Conservation (phyloP, 2,329 filamentous ascomycete species). For the Fusarium sacchari region DNA sequence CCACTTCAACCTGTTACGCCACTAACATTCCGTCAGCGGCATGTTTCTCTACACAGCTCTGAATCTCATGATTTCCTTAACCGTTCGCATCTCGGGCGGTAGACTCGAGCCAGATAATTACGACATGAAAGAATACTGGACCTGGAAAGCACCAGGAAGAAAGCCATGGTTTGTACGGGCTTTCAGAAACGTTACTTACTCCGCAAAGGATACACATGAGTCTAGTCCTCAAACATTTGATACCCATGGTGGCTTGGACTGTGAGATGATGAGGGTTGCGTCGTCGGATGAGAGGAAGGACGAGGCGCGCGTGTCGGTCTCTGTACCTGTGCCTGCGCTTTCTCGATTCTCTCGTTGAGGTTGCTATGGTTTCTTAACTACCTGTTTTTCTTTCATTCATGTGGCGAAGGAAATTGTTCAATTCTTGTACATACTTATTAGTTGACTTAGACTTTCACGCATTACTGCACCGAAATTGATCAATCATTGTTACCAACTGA, state of each 20-base stretch:
- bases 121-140: conserved; percentile 40
- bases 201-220: neutral
- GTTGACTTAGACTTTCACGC: too few relatives aligned
- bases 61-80: conserved; percentile 22
- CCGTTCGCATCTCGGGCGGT: conserved; percentile 15
- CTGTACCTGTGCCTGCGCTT: neutral
- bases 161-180: conserved; percentile 31
- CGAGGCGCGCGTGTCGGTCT: neutral
- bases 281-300: conserved; percentile 15
- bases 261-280: conserved; percentile 21
- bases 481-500: neutral
- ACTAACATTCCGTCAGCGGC: neutral
- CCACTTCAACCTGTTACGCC: rapidly evolving
- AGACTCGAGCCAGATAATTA: conserved; percentile 29
- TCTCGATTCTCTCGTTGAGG: neutral
- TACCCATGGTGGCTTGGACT: conserved; percentile 1
- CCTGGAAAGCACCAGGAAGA: conserved; percentile 26
- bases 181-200: neutral
- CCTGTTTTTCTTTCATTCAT: rapidly evolving
- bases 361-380: rapidly evolving
- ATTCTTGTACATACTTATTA: neutral
- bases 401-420: too few relatives aligned
- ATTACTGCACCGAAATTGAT: neutral
- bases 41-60: conserved; percentile 30
- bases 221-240: neutral